A percentile compares a stretch with the other conserved stretches of the same genome.
Evolutionary conservation across 208 protist genomes (phyloP).

Genomic region (Leishmania major): DNA sequence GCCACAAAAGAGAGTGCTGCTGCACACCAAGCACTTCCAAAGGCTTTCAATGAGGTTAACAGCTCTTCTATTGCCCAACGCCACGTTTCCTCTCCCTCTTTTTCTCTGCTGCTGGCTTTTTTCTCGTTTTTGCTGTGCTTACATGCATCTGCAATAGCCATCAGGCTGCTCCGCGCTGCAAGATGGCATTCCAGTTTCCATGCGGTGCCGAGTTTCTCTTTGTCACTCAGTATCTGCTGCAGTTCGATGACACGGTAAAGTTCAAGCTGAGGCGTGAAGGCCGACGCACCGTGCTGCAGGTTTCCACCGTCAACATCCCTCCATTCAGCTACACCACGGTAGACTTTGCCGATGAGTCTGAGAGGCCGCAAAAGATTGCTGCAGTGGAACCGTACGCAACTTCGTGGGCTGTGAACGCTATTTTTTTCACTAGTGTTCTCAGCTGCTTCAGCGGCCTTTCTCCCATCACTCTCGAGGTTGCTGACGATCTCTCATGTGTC

Average conservation of each 20-base stretch:
- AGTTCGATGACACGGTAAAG: slow-evolving; percentile 52
- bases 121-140: neutral
- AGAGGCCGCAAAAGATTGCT: slow-evolving; percentile 8
- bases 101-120: neutral
- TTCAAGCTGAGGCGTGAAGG: slow-evolving; percentile 33
- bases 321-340: slow-evolving; percentile 69
- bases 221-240: slow-evolving; percentile 29
- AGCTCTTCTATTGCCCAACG: neutral
- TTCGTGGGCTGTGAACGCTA: slow-evolving; percentile 53
- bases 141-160: neutral
- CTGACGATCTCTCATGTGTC: slow-evolving; percentile 36
- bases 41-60: neutral
- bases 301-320: slow-evolving; percentile 48
- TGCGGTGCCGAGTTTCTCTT: slow-evolving; percentile 27
- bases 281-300: slow-evolving; percentile 18
- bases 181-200: slow-evolving; percentile 37
- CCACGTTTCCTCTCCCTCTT: neutral
- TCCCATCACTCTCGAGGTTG: slow-evolving; percentile 48
- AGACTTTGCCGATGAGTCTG: slow-evolving; percentile 23
- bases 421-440: slow-evolving; percentile 42
- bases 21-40: neutral
- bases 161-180: neutral
- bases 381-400: slow-evolving; percentile 23
- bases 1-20: neutral
- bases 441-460: slow-evolving; percentile 49